Evolutionary conservation across 352 stramenopile species (phyloP).

Genomic region (Paralagenidium karlingii): DNA sequence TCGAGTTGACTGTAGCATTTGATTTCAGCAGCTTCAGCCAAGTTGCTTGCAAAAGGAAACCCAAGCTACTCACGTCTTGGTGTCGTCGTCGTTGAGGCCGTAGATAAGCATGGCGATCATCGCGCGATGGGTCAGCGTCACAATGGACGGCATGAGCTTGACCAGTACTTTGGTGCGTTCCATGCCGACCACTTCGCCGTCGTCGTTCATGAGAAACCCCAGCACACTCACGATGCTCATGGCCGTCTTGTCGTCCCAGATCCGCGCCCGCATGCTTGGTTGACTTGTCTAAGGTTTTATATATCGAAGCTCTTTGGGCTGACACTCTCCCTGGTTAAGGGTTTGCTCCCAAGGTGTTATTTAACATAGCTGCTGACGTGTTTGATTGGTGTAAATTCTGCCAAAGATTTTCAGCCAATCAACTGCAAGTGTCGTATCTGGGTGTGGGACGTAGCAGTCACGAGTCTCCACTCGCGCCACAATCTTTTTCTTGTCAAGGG

Average conservation of each 20-base stretch:
- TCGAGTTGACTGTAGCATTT: background rate
- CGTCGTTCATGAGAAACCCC: slow-evolving; percentile 72
- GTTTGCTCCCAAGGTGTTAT: no score
- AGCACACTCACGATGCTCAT: slow-evolving; percentile 77
- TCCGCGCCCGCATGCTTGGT: slow-evolving; percentile 48
- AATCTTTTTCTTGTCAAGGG: no score
- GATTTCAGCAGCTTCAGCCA: background rate
- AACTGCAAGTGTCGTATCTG: no score
- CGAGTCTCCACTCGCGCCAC: no score
- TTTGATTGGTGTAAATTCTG: no score
- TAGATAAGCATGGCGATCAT: slow-evolving; percentile 64
- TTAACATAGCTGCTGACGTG: no score
- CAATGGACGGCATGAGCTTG: slow-evolving; percentile 76
- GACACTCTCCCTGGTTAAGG: no score
- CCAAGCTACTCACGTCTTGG: slow-evolving; percentile 26
- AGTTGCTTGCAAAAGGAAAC: background rate
- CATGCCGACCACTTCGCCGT: slow-evolving; percentile 52
- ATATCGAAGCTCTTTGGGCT: no score
- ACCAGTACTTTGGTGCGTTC: slow-evolving; percentile 68
- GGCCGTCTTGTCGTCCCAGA: slow-evolving; percentile 62
- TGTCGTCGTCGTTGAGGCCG: slow-evolving; percentile 53
- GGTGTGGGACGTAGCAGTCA: no score
- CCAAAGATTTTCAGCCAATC: no score
- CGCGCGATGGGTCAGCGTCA: slow-evolving; percentile 62
- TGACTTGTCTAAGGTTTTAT: no score